Evolutionary conservation across 2,329 filamentous ascomycete species (phyloP).

Genomic region (Ceratocystis cacaofunesta): DNA sequence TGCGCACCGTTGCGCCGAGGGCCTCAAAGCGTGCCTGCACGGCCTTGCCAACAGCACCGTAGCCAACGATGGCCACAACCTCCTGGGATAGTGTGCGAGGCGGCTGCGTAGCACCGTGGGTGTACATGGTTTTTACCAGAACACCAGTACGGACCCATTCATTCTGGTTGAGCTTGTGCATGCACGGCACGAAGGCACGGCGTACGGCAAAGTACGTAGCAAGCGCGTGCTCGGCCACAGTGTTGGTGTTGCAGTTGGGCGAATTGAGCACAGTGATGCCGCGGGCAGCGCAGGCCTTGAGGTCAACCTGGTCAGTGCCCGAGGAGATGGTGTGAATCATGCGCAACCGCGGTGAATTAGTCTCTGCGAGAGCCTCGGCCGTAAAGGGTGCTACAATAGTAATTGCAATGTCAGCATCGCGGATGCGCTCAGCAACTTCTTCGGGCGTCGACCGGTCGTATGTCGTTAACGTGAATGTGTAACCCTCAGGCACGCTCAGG

Average conservation of each 20-base stretch:
- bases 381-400: slow-evolving; percentile 20
- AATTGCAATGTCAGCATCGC: slow-evolving; percentile 21
- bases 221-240: slow-evolving; percentile 65
- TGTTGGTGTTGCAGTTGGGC: slow-evolving; percentile 65
- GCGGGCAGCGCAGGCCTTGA: slow-evolving; percentile 52
- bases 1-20: slow-evolving; percentile 5
- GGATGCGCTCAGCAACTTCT: slow-evolving; percentile 16
- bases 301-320: slow-evolving; percentile 70
- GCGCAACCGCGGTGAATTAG: slow-evolving; percentile 20
- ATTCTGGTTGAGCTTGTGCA: not conserved
- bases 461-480: slow-evolving; percentile 11
- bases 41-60: slow-evolving; percentile 10
- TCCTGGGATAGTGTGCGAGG: slow-evolving; percentile 10
- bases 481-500: slow-evolving; percentile 13
- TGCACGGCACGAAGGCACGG: slow-evolving; percentile 10
- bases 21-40: slow-evolving; percentile 1
- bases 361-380: slow-evolving; percentile 10
- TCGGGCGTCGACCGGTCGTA: slow-evolving; percentile 5
- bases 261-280: slow-evolving; percentile 72
- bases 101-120: not conserved
- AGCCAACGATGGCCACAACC: slow-evolving; percentile 7
- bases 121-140: slow-evolving; percentile 4
- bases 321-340: slow-evolving; percentile 29
- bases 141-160: slow-evolving; percentile 4
- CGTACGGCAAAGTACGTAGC: slow-evolving; percentile 49